Evolutionary conservation across 192 early-diverging fungal species (phyloP), one percentile per base, ranked within the genome.

Genomic region (Radiomyces spectabilis): DNA sequence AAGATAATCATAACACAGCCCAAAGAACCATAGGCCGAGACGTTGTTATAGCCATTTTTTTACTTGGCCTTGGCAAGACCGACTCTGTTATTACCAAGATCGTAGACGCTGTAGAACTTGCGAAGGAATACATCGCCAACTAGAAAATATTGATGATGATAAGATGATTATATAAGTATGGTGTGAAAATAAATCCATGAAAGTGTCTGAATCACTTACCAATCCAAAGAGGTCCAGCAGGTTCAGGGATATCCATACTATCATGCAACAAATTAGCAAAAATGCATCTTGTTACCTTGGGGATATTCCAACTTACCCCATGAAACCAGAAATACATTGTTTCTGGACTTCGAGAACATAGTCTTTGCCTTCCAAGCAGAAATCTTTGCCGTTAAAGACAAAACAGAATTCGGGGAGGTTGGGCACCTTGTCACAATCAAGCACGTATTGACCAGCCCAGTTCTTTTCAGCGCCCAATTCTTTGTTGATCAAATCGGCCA

Each of bases 381-480:
- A 81, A 22, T 81, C 79, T 2, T 66, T 60, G 19, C 83, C 84
- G 10, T 55, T 65, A 25, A 91, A 74, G 2, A 61, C 55, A 55
- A 92, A 92, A 34, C 81, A 95, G 48, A 70, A 74, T 57, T 94
- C 74, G 15, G 81, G 75, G 42, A 97, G 80, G 27, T 81, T 76
- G 5, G 92, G 94, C 41, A 99, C 68, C 15, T 45, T 73, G 6
- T 40, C 52, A 70, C 96, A 99, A 31, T 95, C 93, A 15, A 99
- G 54, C 3, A 78, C 77, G n/a, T 68, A 68, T 49, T 97, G 94
- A 2, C 96, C 95, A 25, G 85, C 76, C 72, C 80, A 88, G 65
- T 89, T 86, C 81, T 99, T 95, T 69, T 84, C 94, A 33, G 85
- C 95, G 25, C 96, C 96, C 72, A 97, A 84, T 55, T 78, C 51